Percentiles rank a stretch among this genome's conserved stretches.
Conservation (phyloP, 2,329 filamentous ascomycete genomes). For the Microthyrium microscopicum region DNA sequence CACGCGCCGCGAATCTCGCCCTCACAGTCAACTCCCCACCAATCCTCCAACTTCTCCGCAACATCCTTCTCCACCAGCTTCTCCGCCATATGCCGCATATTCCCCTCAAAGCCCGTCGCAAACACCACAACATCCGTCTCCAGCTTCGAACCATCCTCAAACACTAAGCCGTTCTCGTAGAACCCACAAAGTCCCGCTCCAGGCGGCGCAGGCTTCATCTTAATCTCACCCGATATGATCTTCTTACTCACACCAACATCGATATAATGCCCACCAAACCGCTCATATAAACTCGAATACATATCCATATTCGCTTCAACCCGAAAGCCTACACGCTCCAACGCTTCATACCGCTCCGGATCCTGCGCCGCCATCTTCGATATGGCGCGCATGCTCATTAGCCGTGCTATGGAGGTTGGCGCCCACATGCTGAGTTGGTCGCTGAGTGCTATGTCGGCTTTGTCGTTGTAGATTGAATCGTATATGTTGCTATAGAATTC, state of each 20-base stretch:
- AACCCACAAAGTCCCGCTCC: constrained; percentile 22
- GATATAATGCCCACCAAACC: constrained; percentile 55
- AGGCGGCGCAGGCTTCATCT: constrained; percentile 36
- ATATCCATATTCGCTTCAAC: constrained; percentile 41
- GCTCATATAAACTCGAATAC: constrained; percentile 41
- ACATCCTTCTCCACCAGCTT: constrained; percentile 45
- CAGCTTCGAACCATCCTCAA: constrained; percentile 37
- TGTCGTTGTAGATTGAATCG: constrained; percentile 30
- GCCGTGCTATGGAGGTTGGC: constrained; percentile 44
- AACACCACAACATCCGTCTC: constrained; percentile 45
- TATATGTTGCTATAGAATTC: constrained; percentile 33
- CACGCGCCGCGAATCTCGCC: constrained; percentile 30
- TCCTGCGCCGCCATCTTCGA: constrained; percentile 15
- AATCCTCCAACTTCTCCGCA: constrained; percentile 38
- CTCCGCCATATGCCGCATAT: constrained; percentile 38
- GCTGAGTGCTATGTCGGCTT: constrained; percentile 46
- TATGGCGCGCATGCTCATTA: constrained; percentile 32
- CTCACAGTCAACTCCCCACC: constrained; percentile 27
- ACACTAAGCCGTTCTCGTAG: constrained; percentile 23
- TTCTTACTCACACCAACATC: constrained; percentile 48
- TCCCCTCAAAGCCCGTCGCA: constrained; percentile 38
- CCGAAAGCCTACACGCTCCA: constrained; percentile 43
- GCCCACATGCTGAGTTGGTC: constrained; percentile 44
- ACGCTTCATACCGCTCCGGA: constrained; percentile 24
- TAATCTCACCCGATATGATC: constrained; percentile 47